A percentile compares a stretch with the other conserved stretches of the same genome.
Conservation (phyloP, 371 early-diverging fungal species). For the Apophysomyces ossiformis region DNA sequence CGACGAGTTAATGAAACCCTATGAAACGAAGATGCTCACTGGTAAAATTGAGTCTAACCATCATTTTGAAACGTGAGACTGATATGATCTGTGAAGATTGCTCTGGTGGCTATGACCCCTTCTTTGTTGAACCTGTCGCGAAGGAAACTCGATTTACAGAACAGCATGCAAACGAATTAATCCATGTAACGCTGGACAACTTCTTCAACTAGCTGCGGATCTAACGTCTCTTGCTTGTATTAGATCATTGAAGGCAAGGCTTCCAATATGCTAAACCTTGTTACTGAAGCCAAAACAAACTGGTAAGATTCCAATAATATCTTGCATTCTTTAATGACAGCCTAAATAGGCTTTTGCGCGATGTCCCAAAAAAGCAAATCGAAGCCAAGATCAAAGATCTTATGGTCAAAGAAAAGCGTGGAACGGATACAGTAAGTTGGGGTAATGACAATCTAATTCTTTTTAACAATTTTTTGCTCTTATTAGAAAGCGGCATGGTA, state of each 20-base stretch:
- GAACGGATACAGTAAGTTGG: constrained; percentile 47
- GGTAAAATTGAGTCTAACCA: constrained; percentile 18
- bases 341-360: constrained; percentile 26
- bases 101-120: constrained; percentile 36
- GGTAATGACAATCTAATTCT: not conserved
- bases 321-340: not conserved
- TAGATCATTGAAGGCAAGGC: constrained; percentile 45
- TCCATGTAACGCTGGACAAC: constrained; percentile 23
- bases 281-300: constrained; percentile 36
- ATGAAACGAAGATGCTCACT: constrained; percentile 28
- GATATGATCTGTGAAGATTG: constrained; percentile 14
- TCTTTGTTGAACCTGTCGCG: constrained; percentile 21
- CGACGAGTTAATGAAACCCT: constrained; percentile 28
- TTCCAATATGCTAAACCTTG: constrained; percentile 38
- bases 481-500: constrained; percentile 16
- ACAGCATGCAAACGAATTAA: constrained; percentile 38
- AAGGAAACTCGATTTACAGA: constrained; percentile 27
- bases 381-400: constrained; percentile 53
- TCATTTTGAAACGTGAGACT: constrained; percentile 3
- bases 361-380: constrained; percentile 45
- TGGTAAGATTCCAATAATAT: not conserved
- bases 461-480: not conserved
- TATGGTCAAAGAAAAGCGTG: constrained; percentile 56
- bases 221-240: not conserved
- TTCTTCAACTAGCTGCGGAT: constrained; percentile 1